These are phyloP conservation scores for Conticribra guillardii DNA, from an alignment of 108 stramenopile species.

Conservation along the genomic window DNA sequence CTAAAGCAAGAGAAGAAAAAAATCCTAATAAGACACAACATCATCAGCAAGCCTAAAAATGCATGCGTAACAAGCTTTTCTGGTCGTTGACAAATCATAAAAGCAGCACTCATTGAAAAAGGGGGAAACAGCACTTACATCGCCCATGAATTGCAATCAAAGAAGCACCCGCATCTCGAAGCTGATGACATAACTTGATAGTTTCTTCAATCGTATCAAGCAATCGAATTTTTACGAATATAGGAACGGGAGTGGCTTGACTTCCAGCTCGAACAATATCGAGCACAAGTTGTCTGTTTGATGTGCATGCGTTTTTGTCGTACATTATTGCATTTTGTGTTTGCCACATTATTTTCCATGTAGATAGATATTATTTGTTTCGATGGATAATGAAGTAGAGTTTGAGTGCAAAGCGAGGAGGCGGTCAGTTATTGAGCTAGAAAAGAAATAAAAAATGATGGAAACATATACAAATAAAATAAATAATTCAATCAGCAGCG, in stretches of 20 bases:
- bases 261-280: slow-evolving; percentile 72
- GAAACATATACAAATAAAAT: too few species aligned
- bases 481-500: too few species aligned
- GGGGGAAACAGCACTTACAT: slow-evolving; percentile 25
- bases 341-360: not conserved
- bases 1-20: slow-evolving; percentile 1
- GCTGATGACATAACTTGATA: slow-evolving; percentile 65
- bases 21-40: too few species aligned
- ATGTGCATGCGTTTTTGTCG: too few species aligned
- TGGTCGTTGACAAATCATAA: not conserved
- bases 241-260: slow-evolving; percentile 66
- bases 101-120: not conserved
- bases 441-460: too few species aligned
- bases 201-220: slow-evolving; percentile 87
- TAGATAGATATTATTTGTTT: too few species aligned
- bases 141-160: slow-evolving; percentile 93
- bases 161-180: slow-evolving; percentile 84
- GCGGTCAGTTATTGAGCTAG: too few species aligned
- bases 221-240: slow-evolving; percentile 92
- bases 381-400: too few species aligned
- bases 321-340: not conserved
- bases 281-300: slow-evolving; percentile 54
- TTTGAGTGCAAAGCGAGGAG: too few species aligned
- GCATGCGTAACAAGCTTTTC: too few species aligned
- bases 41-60: too few species aligned